Evolutionary conservation across 2,329 filamentous ascomycete species (phyloP), one percentile per base, ranked within the genome.

Genomic region (Bipolaris zeicola): DNA sequence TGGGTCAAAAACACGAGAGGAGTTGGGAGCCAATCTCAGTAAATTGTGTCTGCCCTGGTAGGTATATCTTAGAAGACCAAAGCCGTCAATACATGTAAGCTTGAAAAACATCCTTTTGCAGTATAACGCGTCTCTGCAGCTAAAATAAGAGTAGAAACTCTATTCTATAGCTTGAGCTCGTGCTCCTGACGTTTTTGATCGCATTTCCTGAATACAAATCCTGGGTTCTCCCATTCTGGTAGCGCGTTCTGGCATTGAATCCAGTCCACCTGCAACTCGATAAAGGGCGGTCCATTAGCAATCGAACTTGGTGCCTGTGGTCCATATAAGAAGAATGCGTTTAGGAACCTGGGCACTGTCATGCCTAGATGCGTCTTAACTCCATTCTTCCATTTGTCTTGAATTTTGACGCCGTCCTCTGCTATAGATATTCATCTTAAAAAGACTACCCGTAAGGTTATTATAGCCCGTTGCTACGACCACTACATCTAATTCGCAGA

Each of bases 201-300:
- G 20, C 20, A 3, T 20, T 20, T 20, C 20, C 6, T 7, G 2
- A 26, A 6, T 26, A 34, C 3, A 34, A 34, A 34, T 34, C 31
- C 31, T 34, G 31, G 14, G 13, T 34, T 14, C 14, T 34, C 31
- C 11, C 1, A 34, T 34, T 11, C 14, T 34, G 14, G 31, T 5
- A 34, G 31, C 31, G 31, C 11, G 31, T 14, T 11, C 13, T 34
- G 10, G 11, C 31, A 34, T 34, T 34, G 16, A 1, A 16, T 16
- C 16, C 71, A 78, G 41, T 76, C 71, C 14, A 68, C 72, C 57
- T 79, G 77, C 24, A 69, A 60, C 55, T 79, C 74, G 33, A 77
- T 48, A 56, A 67, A 76, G 14, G 66, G 69, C 1, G 76, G 76
- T 1, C 76, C 76, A 50, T 78, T 79, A 52, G 66, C 68, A 62